These are phyloP conservation scores for Barnettozyma botsteinii DNA, from an alignment of 805 yeast genomes.

Conservation along the genomic window DNA sequence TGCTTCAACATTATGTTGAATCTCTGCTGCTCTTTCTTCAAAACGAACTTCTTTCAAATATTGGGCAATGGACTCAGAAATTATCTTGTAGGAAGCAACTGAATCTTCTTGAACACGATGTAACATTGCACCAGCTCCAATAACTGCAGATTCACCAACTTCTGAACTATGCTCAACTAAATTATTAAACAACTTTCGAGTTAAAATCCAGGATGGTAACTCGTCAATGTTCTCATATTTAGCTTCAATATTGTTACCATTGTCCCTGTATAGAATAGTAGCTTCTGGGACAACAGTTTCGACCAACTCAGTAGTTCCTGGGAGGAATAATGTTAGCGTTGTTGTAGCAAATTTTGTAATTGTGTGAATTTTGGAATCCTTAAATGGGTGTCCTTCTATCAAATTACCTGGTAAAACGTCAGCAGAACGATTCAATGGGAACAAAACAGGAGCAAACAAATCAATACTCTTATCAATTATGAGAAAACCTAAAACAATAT, in stretches of 20 bases:
- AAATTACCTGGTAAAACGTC: no score
- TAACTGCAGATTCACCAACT: neutral
- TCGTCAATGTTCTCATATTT: neutral
- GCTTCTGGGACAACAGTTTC: conserved; percentile 9
- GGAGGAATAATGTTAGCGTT: conserved; percentile 13
- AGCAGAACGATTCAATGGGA: neutral
- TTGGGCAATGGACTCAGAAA: neutral
- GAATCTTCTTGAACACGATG: neutral
- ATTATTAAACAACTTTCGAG: conserved; percentile 8
- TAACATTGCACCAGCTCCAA: neutral
- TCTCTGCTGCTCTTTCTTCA: neutral
- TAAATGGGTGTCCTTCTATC: no score
- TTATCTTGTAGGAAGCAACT: neutral
- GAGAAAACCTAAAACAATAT: conserved; percentile 14
- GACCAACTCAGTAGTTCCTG: conserved; percentile 11
- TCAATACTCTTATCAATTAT: conserved; percentile 19
- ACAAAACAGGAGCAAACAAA: conserved; percentile 8
- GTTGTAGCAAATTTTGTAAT: conserved; percentile 13
- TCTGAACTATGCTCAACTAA: conserved; percentile 5
- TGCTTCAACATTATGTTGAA: neutral
- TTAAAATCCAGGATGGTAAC: conserved; percentile 14
- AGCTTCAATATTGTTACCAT: neutral
- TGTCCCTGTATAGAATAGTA: neutral
- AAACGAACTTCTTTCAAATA: neutral
- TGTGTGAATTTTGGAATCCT: conserved; percentile 10